A percentile compares a stretch with the other conserved stretches of the same genome.
phyloP scores from a whole-genome alignment of 768 basidiomycete species.

The Galerina sulciceps region DNA sequence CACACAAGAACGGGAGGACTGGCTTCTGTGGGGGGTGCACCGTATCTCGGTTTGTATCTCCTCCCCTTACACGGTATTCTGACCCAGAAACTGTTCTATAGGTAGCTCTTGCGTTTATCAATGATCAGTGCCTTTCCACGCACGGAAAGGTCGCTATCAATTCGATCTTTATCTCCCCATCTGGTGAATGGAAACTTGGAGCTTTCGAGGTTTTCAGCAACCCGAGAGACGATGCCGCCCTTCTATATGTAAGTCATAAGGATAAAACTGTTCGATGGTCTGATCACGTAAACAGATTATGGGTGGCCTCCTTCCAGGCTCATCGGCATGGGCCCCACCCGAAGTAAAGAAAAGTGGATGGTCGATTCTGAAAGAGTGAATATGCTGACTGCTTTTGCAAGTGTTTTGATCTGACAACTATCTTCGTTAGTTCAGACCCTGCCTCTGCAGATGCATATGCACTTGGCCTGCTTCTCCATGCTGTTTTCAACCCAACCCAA shows the following conservation, averaged over 20 bases:
- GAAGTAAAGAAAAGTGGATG: conserved; percentile 91
- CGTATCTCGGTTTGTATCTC: conserved; percentile 71
- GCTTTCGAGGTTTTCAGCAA: conserved; percentile 92
- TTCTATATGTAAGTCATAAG: conserved; percentile 71
- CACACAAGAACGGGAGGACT: conserved; percentile 77
- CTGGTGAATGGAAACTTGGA: conserved; percentile 96
- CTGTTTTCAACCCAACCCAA: conserved; percentile 85
- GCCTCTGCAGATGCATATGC: conserved; percentile 85
- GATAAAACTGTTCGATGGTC: conserved; percentile 3
- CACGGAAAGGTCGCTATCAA: conserved; percentile 80
- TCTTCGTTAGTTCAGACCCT: conserved; percentile 44
- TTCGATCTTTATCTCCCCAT: conserved; percentile 88
- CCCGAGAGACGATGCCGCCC: conserved; percentile 75
- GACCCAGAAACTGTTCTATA: conserved; percentile 30
- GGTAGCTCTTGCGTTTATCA: conserved; percentile 91
- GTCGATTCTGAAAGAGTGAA: conserved; percentile 82
- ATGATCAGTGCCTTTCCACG: conserved; percentile 79
- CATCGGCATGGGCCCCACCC: conserved; percentile 68
- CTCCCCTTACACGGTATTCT: conserved; percentile 15
- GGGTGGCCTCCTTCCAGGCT: conserved; percentile 67
- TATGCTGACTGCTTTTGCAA: not conserved
- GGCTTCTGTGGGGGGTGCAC: conserved; percentile 93
- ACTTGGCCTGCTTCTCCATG: conserved; percentile 83
- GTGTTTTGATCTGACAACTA: conserved; percentile 2
- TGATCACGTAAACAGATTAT: conserved; percentile 51